These are phyloP conservation scores for Dothidotthia symphoricarpi DNA, from an alignment of 2,329 filamentous ascomycete genomes.

Conservation along the genomic window DNA sequence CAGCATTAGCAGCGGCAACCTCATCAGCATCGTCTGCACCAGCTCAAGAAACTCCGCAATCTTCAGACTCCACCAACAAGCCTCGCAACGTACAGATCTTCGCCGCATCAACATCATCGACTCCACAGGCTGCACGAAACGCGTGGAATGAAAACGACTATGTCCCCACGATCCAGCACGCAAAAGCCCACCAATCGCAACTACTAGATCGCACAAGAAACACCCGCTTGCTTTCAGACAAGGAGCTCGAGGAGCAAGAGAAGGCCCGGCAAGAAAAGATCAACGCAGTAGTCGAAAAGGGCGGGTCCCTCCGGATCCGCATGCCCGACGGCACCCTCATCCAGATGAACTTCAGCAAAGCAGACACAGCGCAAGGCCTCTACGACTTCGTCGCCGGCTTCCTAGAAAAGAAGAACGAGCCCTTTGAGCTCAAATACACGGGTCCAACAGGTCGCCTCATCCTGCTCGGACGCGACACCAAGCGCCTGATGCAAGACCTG, in stretches of 20 bases:
- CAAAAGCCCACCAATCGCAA: conserved; percentile 69
- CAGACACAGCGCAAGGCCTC: conserved; percentile 68
- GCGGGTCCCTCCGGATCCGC: conserved; percentile 74
- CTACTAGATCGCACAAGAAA: conserved; percentile 65
- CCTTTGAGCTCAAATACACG: conserved; percentile 70
- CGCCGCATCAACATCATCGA: conserved; percentile 70
- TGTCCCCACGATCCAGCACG: conserved; percentile 71
- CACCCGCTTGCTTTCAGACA: conserved; percentile 75
- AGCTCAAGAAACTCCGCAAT: conserved; percentile 8
- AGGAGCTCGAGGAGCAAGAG: conserved; percentile 71
- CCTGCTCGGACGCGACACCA: conserved; percentile 46
- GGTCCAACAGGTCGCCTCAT: conserved; percentile 53
- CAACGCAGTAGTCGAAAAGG: conserved; percentile 57
- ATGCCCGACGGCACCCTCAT: conserved; percentile 84
- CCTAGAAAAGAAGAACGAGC: conserved; percentile 62
- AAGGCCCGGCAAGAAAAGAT: conserved; percentile 65
- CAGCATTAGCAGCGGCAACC: conserved; percentile 22
- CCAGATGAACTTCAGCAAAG: conserved; percentile 66
- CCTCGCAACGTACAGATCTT: conserved; percentile 66
- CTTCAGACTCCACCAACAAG: conserved; percentile 15
- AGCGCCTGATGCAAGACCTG: conserved; percentile 69
- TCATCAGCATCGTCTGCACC: conserved; percentile 18
- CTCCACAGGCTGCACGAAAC: conserved; percentile 70
- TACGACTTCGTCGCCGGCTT: conserved; percentile 73
- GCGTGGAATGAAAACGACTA: conserved; percentile 72